phyloP scores from a whole-genome alignment of 768 basidiomycete species.

The Russula griseocarnosa region DNA sequence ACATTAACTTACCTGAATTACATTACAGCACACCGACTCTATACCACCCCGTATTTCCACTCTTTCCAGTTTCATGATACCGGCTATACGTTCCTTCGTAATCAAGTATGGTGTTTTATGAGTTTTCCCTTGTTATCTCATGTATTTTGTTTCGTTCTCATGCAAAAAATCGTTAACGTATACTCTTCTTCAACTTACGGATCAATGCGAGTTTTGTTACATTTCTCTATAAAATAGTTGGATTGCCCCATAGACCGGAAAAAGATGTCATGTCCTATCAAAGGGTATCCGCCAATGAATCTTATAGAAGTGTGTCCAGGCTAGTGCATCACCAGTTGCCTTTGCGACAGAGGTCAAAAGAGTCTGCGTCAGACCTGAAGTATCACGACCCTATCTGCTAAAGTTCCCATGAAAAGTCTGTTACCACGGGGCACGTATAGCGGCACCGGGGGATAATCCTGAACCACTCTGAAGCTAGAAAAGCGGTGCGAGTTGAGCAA shows the following conservation, averaged over 20 bases:
- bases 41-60: not conserved
- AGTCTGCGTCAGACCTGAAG: too few relatives aligned
- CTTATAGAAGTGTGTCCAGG: too few relatives aligned
- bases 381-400: not conserved
- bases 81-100: slow-evolving; percentile 26
- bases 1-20: slow-evolving; percentile 7
- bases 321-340: too few relatives aligned
- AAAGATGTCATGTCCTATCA: not conserved
- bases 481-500: not conserved
- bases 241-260: not conserved
- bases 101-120: slow-evolving; percentile 25
- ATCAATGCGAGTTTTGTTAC: slow-evolving; percentile 11
- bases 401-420: not conserved
- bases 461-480: slow-evolving; percentile 23
- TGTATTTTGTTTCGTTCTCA: slow-evolving; percentile 16
- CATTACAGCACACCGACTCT: not conserved
- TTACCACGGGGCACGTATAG: slow-evolving; percentile 28
- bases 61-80: slow-evolving; percentile 19
- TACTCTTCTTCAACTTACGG: slow-evolving; percentile 18
- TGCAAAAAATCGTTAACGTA: slow-evolving; percentile 17
- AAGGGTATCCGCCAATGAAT: not conserved
- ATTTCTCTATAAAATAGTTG: slow-evolving; percentile 5
- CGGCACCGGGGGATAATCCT: slow-evolving; percentile 12
- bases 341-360: too few relatives aligned
- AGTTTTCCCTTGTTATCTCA: slow-evolving; percentile 24